A percentile compares a stretch with the other conserved stretches of the same genome.
Conservation (phyloP, 1,284 basidiomycete genomes). For the Ceratobasidium sp. region DNA sequence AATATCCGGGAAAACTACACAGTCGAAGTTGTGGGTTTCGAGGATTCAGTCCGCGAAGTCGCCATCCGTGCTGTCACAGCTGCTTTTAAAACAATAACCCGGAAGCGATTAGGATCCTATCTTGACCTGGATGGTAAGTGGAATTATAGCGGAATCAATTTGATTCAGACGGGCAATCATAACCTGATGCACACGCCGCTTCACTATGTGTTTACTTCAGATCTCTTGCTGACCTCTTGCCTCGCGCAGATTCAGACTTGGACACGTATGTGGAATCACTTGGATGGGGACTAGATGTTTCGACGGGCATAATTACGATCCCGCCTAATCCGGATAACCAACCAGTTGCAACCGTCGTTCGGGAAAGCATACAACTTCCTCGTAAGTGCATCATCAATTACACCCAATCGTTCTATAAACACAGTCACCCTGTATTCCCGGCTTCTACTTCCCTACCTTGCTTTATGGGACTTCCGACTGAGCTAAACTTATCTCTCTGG, state of each 20-base stretch:
- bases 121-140: conserved; percentile 70
- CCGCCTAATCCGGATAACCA: conserved; percentile 94
- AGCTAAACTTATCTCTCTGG: conserved; percentile 11
- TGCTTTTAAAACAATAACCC: conserved; percentile 77
- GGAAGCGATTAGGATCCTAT: conserved; percentile 73
- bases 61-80: conserved; percentile 79
- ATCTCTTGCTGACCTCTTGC: conserved; percentile 49
- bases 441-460: neutral
- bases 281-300: conserved; percentile 76
- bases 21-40: conserved; percentile 80
- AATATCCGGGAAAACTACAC: conserved; percentile 84
- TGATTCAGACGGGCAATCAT: no score
- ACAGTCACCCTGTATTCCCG: no score
- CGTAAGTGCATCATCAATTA: conserved; percentile 63
- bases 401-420: no score
- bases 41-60: conserved; percentile 78
- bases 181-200: no score
- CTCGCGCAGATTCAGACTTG: conserved; percentile 63
- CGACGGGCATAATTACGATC: conserved; percentile 68
- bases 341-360: conserved; percentile 91
- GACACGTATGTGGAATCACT: conserved; percentile 69
- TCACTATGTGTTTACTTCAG: conserved; percentile 22
- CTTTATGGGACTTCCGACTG: neutral
- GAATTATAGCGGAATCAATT: conserved; percentile 47
- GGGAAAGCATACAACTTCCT: conserved; percentile 86